phyloP scores from a whole-genome alignment of 1,139 yeast species.

The Suhomyces panamericanus region DNA sequence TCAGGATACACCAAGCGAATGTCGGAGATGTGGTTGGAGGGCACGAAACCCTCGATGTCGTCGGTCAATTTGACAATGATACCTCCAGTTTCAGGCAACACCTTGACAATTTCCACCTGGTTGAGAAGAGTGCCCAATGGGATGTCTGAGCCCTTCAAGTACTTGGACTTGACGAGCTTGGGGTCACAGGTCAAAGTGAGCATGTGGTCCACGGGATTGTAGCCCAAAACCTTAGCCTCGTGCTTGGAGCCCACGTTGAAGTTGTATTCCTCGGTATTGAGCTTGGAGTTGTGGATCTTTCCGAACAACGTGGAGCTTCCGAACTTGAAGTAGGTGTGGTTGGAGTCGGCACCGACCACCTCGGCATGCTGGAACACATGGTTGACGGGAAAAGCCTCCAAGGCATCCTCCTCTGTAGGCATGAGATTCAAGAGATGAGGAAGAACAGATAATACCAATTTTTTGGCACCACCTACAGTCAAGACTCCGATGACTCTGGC shows the following conservation, averaged over 20 bases:
- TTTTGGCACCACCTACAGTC: constrained; percentile 55
- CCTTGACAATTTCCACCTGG: constrained; percentile 58
- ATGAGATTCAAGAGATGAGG: constrained; percentile 48
- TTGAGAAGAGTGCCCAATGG: constrained; percentile 70
- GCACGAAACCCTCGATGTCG: constrained; percentile 73
- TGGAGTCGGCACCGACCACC: constrained; percentile 57
- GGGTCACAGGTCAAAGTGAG: constrained; percentile 71
- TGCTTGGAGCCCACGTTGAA: constrained; percentile 67
- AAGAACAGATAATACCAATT: constrained; percentile 62
- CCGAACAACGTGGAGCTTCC: constrained; percentile 60
- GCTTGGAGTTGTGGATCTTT: constrained; percentile 71
- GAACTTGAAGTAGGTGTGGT: constrained; percentile 56
- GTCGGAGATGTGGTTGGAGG: constrained; percentile 78
- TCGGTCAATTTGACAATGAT: constrained; percentile 64
- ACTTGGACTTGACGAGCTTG: constrained; percentile 60
- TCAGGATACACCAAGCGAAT: constrained; percentile 85
- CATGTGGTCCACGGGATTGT: constrained; percentile 62
- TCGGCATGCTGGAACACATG: constrained; percentile 60
- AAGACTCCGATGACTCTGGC: constrained; percentile 72
- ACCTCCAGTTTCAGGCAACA: constrained; percentile 65
- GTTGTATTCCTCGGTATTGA: constrained; percentile 54
- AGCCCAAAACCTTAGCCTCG: constrained; percentile 75
- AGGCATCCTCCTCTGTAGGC: constrained; percentile 30
- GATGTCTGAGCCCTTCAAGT: constrained; percentile 66
- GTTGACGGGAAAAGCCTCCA: constrained; percentile 79